A percentile compares a stretch with the other conserved stretches of the same genome.
phyloP scores from a whole-genome alignment of 139 green algal species.

The Closterium sp. region DNA sequence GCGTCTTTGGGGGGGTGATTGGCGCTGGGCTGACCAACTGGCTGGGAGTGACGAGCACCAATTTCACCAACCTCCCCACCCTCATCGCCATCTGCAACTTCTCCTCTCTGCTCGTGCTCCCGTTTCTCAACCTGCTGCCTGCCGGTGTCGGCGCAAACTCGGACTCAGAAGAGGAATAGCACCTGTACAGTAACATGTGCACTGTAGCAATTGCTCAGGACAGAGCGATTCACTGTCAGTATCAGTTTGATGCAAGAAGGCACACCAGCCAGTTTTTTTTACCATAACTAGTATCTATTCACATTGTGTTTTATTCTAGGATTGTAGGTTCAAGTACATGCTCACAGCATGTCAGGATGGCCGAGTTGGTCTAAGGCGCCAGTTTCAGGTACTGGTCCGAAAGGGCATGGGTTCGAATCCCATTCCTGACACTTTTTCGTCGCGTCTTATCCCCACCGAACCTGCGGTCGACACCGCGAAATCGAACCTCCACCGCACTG shows the following conservation, averaged over 20 bases:
- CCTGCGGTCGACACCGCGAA: background rate
- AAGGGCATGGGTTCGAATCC: background rate
- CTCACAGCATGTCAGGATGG: background rate
- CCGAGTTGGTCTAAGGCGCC: background rate
- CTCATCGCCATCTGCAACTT: conserved; percentile 62
- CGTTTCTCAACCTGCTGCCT: conserved; percentile 63
- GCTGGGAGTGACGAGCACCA: conserved; percentile 65
- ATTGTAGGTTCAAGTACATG: no score
- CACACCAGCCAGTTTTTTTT: no score
- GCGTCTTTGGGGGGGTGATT: conserved; percentile 52
- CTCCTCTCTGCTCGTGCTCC: conserved; percentile 61
- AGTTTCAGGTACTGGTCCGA: background rate
- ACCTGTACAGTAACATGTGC: background rate
- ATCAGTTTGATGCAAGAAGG: no score
- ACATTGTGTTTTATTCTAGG: no score
- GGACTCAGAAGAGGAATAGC: background rate
- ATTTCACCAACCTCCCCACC: conserved; percentile 71
- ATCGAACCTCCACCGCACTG: no score
- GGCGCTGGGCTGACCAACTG: conserved; percentile 73
- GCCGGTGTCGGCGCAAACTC: conserved; percentile 10
- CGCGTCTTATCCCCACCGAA: background rate
- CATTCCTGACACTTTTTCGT: background rate
- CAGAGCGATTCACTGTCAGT: no score
- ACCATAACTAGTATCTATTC: no score
- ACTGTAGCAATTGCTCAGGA: background rate